Percentiles rank a stretch among this genome's conserved stretches.
These are phyloP conservation scores for Coemansia sp. DNA, from an alignment of 192 early-diverging fungal genomes.

Conservation along the genomic window DNA sequence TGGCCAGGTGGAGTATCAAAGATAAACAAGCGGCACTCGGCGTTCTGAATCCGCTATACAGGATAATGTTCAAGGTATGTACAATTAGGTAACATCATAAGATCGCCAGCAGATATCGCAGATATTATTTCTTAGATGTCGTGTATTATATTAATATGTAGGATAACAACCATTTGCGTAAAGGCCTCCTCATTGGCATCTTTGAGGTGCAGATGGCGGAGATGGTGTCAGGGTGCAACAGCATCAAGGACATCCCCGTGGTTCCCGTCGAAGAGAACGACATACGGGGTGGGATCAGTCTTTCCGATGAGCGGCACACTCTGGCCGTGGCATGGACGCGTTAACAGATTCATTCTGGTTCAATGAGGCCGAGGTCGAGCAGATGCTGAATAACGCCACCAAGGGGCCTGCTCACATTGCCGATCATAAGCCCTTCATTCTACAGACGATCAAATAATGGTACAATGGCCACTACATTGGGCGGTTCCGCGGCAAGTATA, in stretches of 20 bases:
- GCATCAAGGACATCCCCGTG: slow-evolving; percentile 39
- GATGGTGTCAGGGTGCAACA: slow-evolving; percentile 39
- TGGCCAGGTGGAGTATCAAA: too few relatives aligned
- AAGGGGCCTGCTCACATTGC: not conserved
- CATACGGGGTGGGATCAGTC: not conserved
- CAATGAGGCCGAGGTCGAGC: not conserved
- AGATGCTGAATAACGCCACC: not conserved
- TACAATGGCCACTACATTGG: not conserved
- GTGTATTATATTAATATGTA: not conserved
- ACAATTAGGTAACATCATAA: too few relatives aligned
- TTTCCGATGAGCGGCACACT: not conserved
- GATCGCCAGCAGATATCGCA: too few relatives aligned
- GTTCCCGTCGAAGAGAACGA: slow-evolving; percentile 29
- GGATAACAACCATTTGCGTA: slow-evolving; percentile 22
- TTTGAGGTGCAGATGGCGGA: slow-evolving; percentile 42
- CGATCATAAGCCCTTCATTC: not conserved
- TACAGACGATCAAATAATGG: not conserved
- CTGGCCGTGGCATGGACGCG: slow-evolving; percentile 21
- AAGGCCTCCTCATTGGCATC: slow-evolving; percentile 34
- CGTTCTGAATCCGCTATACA: not conserved
- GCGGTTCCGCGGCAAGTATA: not conserved
- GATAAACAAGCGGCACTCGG: too few relatives aligned
- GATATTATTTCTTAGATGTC: too few relatives aligned
- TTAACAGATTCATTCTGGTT: not conserved
- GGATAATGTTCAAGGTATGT: slow-evolving; percentile 9